Conservation (phyloP, 1,284 basidiomycete genomes). For the Pterulicium gracile region DNA sequence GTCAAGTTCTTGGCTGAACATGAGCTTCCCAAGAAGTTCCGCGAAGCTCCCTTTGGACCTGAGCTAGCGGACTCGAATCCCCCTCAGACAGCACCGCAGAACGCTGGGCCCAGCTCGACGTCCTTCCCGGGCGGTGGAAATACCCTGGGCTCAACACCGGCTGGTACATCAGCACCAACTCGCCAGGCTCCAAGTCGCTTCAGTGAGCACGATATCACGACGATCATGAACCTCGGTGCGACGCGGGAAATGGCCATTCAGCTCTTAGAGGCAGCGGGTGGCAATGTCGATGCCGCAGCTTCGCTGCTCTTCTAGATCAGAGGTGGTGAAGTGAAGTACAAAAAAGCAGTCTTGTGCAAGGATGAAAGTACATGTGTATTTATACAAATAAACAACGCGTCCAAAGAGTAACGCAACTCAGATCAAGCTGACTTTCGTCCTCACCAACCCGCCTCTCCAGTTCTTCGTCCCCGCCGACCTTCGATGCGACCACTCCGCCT, state of each 20-base stretch:
- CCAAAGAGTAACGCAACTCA: conserved; percentile 21
- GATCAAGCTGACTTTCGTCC: conserved; percentile 74
- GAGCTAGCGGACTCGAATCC: conserved; percentile 7
- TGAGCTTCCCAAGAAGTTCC: conserved; percentile 80
- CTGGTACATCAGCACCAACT: conserved; percentile 12
- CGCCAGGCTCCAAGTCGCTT: conserved; percentile 17
- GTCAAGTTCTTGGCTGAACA: conserved; percentile 90
- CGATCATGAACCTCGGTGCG: conserved; percentile 68
- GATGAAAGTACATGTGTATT: conserved; percentile 1
- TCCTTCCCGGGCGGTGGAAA: conserved; percentile 55
- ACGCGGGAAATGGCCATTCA: conserved; percentile 66
- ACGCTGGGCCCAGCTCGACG: background rate
- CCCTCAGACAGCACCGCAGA: background rate
- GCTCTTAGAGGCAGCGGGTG: conserved; percentile 69
- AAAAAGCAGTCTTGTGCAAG: background rate
- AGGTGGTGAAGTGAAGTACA: background rate
- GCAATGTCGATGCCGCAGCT: conserved; percentile 84
- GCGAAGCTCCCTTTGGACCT: conserved; percentile 16
- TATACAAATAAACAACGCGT: background rate
- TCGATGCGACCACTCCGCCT: conserved; percentile 69
- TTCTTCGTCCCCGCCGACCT: conserved; percentile 80
- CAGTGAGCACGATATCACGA: conserved; percentile 41
- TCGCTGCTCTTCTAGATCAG: conserved; percentile 66
- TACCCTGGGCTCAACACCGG: conserved; percentile 32
- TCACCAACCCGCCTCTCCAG: conserved; percentile 74